Evolutionary conservation across 306 rosid genomes (phyloP).

Genomic region (Echinosophora koreensis): DNA sequence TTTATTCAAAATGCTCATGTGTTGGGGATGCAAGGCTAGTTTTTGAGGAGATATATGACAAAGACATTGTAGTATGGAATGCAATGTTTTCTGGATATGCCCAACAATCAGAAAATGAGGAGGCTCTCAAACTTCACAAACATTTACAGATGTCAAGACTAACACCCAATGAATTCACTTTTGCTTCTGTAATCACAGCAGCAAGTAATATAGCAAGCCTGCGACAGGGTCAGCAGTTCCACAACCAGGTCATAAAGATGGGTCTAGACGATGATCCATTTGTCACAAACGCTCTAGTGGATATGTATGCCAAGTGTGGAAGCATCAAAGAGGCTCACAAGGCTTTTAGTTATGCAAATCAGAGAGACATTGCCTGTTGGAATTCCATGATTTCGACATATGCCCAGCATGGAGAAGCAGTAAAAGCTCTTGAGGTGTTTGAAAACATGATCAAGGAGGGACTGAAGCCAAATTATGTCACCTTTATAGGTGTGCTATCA

Average conservation of each 20-base stretch:
- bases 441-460: constrained; percentile 63
- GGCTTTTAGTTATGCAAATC: constrained; percentile 56
- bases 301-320: constrained; percentile 94
- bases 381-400: constrained; percentile 86
- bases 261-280: constrained; percentile 77
- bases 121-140: constrained; percentile 75
- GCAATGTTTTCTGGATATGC: constrained; percentile 78
- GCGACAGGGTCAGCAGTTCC: constrained; percentile 80
- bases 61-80: constrained; percentile 92
- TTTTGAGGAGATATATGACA: constrained; percentile 71
- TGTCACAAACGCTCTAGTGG: constrained; percentile 77
- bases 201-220: constrained; percentile 80
- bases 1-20: constrained; percentile 80
- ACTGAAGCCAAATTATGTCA: constrained; percentile 70
- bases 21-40: constrained; percentile 72
- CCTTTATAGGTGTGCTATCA: constrained; percentile 80
- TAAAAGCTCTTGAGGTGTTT: constrained; percentile 68
- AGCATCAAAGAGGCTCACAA: constrained; percentile 69
- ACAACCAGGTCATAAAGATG: constrained; percentile 78
- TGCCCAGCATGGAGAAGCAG: constrained; percentile 91
- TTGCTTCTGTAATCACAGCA: constrained; percentile 75
- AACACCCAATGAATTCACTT: constrained; percentile 82
- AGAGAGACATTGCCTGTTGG: constrained; percentile 84
- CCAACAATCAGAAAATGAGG: constrained; percentile 68
- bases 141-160: constrained; percentile 62